These are phyloP conservation scores for Lyophyllum decastes DNA, from an alignment of 768 basidiomycete species.

Conservation along the genomic window DNA sequence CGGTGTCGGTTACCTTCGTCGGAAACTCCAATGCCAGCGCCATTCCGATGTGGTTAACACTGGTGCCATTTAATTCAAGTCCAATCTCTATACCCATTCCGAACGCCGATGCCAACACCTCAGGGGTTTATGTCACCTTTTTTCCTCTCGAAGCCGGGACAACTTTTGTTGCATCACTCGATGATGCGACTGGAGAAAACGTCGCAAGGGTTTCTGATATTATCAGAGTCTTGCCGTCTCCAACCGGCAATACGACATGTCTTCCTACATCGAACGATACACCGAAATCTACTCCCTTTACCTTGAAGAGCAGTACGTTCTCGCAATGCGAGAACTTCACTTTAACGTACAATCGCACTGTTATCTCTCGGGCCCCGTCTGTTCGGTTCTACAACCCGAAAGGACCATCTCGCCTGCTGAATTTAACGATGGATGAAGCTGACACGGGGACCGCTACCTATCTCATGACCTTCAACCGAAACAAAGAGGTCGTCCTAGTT, in stretches of 20 bases:
- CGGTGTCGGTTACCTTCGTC: conserved; percentile 45
- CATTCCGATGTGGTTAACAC: conserved; percentile 45
- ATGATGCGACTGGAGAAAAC: conserved; percentile 42
- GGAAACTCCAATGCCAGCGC: conserved; percentile 36
- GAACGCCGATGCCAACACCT: conserved; percentile 31
- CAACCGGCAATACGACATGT: conserved; percentile 41
- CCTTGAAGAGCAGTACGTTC: conserved; percentile 28
- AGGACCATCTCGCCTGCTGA: conserved; percentile 30
- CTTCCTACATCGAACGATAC: conserved; percentile 22
- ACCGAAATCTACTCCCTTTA: conserved; percentile 27
- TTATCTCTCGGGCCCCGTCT: conserved; percentile 28
- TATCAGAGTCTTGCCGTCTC: conserved; percentile 42
- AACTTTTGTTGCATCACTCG: conserved; percentile 56
- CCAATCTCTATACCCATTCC: conserved; percentile 51
- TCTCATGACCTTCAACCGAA: conserved; percentile 37
- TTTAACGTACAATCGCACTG: conserved; percentile 39
- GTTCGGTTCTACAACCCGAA: conserved; percentile 41
- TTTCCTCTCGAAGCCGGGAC: conserved; percentile 52
- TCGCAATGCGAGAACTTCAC: conserved; percentile 53
- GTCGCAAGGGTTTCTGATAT: conserved; percentile 49
- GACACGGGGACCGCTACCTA: conserved; percentile 41
- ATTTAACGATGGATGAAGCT: conserved; percentile 25
- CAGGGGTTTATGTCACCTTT: conserved; percentile 48
- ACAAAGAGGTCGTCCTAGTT: conserved; percentile 41
- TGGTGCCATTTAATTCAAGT: conserved; percentile 56